Evolutionary conservation across 495 filamentous ascomycete species (phyloP).

Genomic region (Penicillium verhagenii): DNA sequence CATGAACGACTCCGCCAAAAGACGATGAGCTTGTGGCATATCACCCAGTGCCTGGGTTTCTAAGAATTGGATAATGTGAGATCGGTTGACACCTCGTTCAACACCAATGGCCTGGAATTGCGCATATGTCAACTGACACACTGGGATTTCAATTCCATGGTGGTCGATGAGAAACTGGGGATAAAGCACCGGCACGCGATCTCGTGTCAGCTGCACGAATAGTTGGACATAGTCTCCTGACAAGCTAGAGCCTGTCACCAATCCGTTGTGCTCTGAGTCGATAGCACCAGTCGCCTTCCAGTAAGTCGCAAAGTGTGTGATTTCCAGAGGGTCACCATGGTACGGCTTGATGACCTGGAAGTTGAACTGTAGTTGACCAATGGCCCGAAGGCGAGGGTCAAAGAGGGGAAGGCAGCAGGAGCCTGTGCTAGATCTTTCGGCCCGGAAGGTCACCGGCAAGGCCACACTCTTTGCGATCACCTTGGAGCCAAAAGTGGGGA

Average conservation of each 20-base stretch:
- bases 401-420: slow-evolving; percentile 84
- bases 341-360: slow-evolving; percentile 97
- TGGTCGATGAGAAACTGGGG: slow-evolving; percentile 77
- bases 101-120: slow-evolving; percentile 71
- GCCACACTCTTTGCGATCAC: slow-evolving; percentile 95
- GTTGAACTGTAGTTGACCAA: slow-evolving; percentile 90
- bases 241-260: slow-evolving; percentile 93
- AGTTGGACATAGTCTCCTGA: slow-evolving; percentile 90
- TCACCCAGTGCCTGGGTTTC: slow-evolving; percentile 47
- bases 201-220: slow-evolving; percentile 85
- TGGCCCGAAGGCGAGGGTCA: slow-evolving; percentile 87
- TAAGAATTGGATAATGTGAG: slow-evolving; percentile 45
- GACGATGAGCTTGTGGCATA: slow-evolving; percentile 63
- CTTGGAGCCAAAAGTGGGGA: slow-evolving; percentile 94
- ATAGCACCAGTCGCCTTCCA: slow-evolving; percentile 97
- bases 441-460: slow-evolving; percentile 78
- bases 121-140: slow-evolving; percentile 68
- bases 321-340: slow-evolving; percentile 87
- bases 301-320: slow-evolving; percentile 97
- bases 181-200: slow-evolving; percentile 83
- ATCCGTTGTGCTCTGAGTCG: slow-evolving; percentile 74
- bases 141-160: slow-evolving; percentile 74
- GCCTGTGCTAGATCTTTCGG: slow-evolving; percentile 70
- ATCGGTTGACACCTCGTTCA: slow-evolving; percentile 40
- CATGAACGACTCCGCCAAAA: slow-evolving; percentile 70